phyloP scores from a whole-genome alignment of 306 rosid species.

The Crotalaria pallida region DNA sequence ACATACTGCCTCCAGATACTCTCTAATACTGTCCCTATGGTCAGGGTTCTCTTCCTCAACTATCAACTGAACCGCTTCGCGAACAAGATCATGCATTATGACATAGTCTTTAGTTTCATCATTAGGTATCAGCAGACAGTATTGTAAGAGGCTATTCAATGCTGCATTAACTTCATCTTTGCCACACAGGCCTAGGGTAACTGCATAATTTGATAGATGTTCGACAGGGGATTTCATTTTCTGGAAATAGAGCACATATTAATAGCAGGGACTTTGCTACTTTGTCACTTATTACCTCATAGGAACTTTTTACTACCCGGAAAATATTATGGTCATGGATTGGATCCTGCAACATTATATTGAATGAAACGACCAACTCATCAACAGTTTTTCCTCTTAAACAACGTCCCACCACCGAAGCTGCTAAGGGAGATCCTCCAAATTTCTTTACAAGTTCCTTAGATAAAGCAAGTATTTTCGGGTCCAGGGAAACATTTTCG shows the following conservation, averaged over 20 bases:
- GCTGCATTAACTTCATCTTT: background rate
- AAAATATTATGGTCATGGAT: background rate
- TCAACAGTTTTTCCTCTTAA: too few species aligned
- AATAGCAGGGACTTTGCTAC: background rate
- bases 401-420: too few species aligned
- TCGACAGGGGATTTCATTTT: background rate
- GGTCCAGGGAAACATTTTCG: background rate
- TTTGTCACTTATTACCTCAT: background rate
- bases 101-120: background rate
- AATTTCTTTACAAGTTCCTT: background rate
- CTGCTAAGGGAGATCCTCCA: background rate
- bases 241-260: background rate
- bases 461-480: background rate
- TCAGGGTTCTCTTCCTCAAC: background rate
- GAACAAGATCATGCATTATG: background rate
- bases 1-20: background rate
- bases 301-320: background rate
- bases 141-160: background rate
- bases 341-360: too few species aligned
- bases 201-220: background rate
- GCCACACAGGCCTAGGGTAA: background rate
- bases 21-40: too few species aligned
- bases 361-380: too few species aligned
- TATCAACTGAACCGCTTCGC: background rate
- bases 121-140: background rate